phyloP scores from a whole-genome alignment of 192 early-diverging fungal genomes.

The Haplosporangium gracile region DNA sequence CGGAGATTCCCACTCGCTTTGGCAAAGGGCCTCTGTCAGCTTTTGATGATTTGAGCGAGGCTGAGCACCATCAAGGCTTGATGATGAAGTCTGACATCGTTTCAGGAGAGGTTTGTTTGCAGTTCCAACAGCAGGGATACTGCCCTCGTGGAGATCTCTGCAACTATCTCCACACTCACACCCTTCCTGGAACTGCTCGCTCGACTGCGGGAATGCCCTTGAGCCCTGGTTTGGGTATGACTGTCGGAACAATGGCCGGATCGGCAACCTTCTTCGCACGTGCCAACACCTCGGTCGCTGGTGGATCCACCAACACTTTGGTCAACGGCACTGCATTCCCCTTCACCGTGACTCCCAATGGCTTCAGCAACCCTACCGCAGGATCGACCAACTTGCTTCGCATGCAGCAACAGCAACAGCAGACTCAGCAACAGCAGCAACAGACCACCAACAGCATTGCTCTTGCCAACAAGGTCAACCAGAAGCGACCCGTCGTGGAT shows the following conservation, averaged over 20 bases:
- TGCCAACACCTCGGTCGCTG: constrained; percentile 17
- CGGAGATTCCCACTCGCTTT: constrained; percentile 56
- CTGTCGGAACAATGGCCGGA: constrained; percentile 40
- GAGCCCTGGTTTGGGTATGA: constrained; percentile 32
- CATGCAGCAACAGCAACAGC: constrained; percentile 26
- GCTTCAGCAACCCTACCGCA: constrained; percentile 22
- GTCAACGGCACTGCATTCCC: constrained; percentile 41
- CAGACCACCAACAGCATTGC: constrained; percentile 32
- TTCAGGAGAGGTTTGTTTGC: constrained; percentile 50
- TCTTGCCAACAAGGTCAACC: constrained; percentile 48
- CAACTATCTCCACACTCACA: constrained; percentile 60
- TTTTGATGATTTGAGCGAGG: constrained; percentile 35
- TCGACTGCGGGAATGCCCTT: constrained; percentile 30
- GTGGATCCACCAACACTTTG: constrained; percentile 25
- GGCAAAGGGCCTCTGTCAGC: constrained; percentile 38
- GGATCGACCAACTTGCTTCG: constrained; percentile 46
- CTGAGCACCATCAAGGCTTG: constrained; percentile 29
- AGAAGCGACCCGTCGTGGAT: constrained; percentile 43
- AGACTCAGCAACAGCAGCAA: constrained; percentile 42
- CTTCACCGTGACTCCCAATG: constrained; percentile 35
- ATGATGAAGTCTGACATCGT: constrained; percentile 33
- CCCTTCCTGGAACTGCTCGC: constrained; percentile 31
- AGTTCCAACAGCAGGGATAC: constrained; percentile 60
- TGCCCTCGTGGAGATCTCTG: constrained; percentile 69
- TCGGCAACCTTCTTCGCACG: constrained; percentile 36